Percentiles rank a stretch among this genome's conserved stretches.
phyloP scores from a whole-genome alignment of 2,329 filamentous ascomycete genomes.

The Ophiosphaerella herpotricha region DNA sequence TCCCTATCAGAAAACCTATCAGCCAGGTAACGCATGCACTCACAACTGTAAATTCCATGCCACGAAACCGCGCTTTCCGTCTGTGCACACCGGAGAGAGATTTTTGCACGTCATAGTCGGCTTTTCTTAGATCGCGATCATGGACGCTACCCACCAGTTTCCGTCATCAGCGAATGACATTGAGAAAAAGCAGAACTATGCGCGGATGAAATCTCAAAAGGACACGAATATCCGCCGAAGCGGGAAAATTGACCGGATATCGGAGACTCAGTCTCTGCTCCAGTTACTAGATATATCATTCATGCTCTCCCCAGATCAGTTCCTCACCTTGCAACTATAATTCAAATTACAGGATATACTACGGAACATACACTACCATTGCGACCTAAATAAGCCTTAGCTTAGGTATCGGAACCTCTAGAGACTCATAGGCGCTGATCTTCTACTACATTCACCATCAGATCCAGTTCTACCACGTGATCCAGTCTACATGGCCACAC shows the following conservation, averaged over 20 bases:
- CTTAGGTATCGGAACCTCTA: not conserved
- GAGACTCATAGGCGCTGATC: not conserved
- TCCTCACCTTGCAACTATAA: not conserved
- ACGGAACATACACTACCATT: constrained; percentile 7
- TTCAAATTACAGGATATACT: constrained; percentile 1
- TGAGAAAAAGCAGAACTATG: constrained; percentile 2
- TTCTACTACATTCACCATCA: constrained; percentile 2
- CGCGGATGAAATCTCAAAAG: constrained; percentile 8
- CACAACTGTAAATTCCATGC: constrained; percentile 23
- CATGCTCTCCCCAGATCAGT: constrained; percentile 7
- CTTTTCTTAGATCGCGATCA: constrained; percentile 23
- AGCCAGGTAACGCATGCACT: constrained; percentile 26
- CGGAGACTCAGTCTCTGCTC: constrained; percentile 15
- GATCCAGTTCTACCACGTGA: constrained; percentile 2
- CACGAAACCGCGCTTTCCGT: constrained; percentile 6
- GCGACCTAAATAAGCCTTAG: not conserved
- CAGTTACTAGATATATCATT: constrained; percentile 22
- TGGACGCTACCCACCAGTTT: constrained; percentile 18
- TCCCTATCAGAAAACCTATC: not conserved
- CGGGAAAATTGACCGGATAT: constrained; percentile 15
- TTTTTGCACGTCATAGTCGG: constrained; percentile 33
- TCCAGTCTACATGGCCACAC: constrained; percentile 25
- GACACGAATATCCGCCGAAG: constrained; percentile 13
- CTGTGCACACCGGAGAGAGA: constrained; percentile 6
- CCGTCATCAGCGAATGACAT: constrained; percentile 34